Evolutionary conservation across 2,329 filamentous ascomycete genomes (phyloP).

Genomic region (Verticillium zaregamsianum): DNA sequence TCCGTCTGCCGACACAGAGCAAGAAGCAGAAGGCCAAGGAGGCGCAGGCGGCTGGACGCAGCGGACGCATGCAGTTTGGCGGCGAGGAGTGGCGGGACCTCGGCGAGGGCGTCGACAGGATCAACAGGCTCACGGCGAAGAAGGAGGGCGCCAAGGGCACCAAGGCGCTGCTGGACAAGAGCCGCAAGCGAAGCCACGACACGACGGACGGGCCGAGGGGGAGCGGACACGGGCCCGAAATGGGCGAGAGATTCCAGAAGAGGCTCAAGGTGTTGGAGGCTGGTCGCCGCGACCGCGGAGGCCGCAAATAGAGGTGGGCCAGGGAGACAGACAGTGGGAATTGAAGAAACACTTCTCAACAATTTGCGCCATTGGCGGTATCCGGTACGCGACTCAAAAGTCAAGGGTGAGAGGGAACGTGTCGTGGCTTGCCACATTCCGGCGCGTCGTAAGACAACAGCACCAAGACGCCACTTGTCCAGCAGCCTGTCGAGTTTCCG

Average conservation of each 20-base stretch:
- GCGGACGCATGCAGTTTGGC: slow-evolving; percentile 65
- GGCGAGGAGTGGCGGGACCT: slow-evolving; percentile 92
- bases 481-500: too few relatives aligned
- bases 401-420: background rate
- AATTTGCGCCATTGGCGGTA: background rate
- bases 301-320: slow-evolving; percentile 25
- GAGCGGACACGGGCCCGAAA: slow-evolving; percentile 52
- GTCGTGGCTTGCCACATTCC: background rate
- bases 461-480: too few relatives aligned
- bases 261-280: slow-evolving; percentile 53
- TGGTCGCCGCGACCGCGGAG: slow-evolving; percentile 36
- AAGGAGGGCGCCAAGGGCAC: slow-evolving; percentile 54
- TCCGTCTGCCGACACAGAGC: slow-evolving; percentile 76
- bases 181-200: slow-evolving; percentile 73
- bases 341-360: too few relatives aligned
- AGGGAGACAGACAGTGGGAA: background rate
- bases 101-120: slow-evolving; percentile 80
- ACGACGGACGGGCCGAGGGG: slow-evolving; percentile 64
- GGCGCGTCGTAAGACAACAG: background rate
- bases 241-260: slow-evolving; percentile 74
- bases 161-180: slow-evolving; percentile 70
- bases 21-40: slow-evolving; percentile 80
- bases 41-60: slow-evolving; percentile 44
- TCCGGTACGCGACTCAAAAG: background rate
- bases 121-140: slow-evolving; percentile 74